Evolutionary conservation across 805 yeast genomes (phyloP).

Genomic region (Yamadazyma kitorensis): DNA sequence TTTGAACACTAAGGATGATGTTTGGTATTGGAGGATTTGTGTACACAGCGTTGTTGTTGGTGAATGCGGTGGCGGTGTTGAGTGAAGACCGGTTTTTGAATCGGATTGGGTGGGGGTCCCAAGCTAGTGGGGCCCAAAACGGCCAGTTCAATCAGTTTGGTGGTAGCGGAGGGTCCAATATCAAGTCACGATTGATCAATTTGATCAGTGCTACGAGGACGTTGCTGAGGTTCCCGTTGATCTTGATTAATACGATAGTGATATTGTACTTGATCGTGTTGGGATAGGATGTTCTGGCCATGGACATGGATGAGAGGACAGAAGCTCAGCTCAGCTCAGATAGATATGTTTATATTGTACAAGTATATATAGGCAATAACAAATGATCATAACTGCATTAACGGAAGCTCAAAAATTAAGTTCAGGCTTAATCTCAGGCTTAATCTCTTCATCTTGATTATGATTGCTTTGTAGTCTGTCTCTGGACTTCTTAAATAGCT

Average conservation of each 20-base stretch:
- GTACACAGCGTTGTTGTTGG: slow-evolving; percentile 55
- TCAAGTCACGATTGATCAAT: slow-evolving; percentile 59
- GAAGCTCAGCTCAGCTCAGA: too few relatives aligned
- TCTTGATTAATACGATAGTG: slow-evolving; percentile 61
- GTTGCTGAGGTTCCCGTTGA: slow-evolving; percentile 69
- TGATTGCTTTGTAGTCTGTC: slow-evolving; percentile 50
- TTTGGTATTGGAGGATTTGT: slow-evolving; percentile 61
- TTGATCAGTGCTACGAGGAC: slow-evolving; percentile 75
- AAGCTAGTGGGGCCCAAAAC: slow-evolving; percentile 16
- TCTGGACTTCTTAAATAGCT: slow-evolving; percentile 76
- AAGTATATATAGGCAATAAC: too few relatives aligned
- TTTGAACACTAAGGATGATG: too few relatives aligned
- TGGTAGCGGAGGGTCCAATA: slow-evolving; percentile 27
- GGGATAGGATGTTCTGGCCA: too few relatives aligned
- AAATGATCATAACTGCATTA: too few relatives aligned
- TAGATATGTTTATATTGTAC: too few relatives aligned
- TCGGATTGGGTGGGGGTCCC: slow-evolving; percentile 45
- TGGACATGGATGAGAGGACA: too few relatives aligned
- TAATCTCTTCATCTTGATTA: slow-evolving; percentile 2
- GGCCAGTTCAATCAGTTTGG: slow-evolving; percentile 20
- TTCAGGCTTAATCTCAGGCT: slow-evolving; percentile 5
- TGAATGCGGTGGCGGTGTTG: slow-evolving; percentile 74
- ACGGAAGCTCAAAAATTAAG: too few relatives aligned
- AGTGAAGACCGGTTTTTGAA: slow-evolving; percentile 78
- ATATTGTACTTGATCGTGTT: slow-evolving; percentile 46